Evolutionary conservation across 1,284 basidiomycete genomes (phyloP).

Genomic region (Ganoderma meredithae): DNA sequence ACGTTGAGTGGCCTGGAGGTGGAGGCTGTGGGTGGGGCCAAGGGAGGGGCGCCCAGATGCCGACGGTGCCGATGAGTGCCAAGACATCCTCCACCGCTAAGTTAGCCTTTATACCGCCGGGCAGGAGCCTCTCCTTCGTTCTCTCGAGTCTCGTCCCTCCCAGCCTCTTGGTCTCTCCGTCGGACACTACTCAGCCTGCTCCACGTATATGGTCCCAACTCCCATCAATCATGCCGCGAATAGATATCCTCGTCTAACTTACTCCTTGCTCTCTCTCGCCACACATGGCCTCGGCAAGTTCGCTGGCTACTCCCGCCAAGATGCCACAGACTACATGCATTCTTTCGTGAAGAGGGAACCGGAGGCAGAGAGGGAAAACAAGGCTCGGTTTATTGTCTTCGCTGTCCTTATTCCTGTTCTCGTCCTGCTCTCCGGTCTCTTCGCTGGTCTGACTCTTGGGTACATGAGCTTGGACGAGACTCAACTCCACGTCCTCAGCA

Average conservation of each 20-base stretch:
- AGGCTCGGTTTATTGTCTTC: constrained; percentile 50
- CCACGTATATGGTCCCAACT: constrained; percentile 30
- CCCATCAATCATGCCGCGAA: constrained; percentile 24
- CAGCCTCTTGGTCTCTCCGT: constrained; percentile 7
- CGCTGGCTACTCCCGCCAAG: constrained; percentile 22
- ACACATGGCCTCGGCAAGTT: constrained; percentile 30
- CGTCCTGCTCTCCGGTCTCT: constrained; percentile 65
- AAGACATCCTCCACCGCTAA: background rate
- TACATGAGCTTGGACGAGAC: constrained; percentile 95
- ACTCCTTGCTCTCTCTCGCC: constrained; percentile 31
- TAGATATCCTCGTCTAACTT: constrained; percentile 31
- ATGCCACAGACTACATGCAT: constrained; percentile 20
- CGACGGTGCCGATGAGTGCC: background rate
- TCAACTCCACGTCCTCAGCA: constrained; percentile 86
- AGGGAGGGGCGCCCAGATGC: background rate
- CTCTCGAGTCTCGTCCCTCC: constrained; percentile 7
- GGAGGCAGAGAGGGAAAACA: constrained; percentile 30
- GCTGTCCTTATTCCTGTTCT: constrained; percentile 63
- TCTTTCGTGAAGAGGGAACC: constrained; percentile 32
- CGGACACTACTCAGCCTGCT: background rate
- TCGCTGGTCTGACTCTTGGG: constrained; percentile 81
- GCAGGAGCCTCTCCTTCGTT: background rate
- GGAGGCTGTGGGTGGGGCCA: background rate
- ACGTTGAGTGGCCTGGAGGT: background rate
- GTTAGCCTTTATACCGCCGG: background rate